Evolutionary conservation across 495 filamentous ascomycete genomes (phyloP).

Genomic region (Hypoxylon lienhwacheense): DNA sequence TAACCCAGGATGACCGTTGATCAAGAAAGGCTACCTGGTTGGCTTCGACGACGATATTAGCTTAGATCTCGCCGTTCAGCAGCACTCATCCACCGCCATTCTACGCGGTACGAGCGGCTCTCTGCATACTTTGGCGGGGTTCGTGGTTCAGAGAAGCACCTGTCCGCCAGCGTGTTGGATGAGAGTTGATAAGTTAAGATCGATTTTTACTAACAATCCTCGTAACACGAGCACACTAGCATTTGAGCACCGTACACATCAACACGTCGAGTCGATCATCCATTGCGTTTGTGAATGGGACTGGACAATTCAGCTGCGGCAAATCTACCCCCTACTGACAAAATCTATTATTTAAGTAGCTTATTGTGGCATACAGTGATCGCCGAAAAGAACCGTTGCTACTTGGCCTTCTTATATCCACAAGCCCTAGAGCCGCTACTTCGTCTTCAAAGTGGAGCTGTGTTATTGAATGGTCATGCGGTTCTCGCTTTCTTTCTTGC

Average conservation of each 20-base stretch:
- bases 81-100: conserved; percentile 33
- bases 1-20: background rate
- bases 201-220: background rate
- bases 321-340: too few species aligned
- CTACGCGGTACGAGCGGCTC: conserved; percentile 33
- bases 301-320: too few species aligned
- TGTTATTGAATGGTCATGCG: background rate
- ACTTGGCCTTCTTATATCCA: too few species aligned
- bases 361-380: too few species aligned
- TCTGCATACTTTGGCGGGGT: conserved; percentile 28
- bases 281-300: background rate
- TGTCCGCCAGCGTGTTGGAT: conserved; percentile 21
- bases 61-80: conserved; percentile 26
- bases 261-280: conserved; percentile 7
- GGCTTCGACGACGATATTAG: conserved; percentile 2
- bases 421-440: too few species aligned
- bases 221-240: conserved; percentile 16
- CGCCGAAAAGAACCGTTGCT: too few species aligned
- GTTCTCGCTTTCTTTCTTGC: background rate
- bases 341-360: too few species aligned
- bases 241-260: conserved; percentile 1
- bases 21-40: background rate
- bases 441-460: background rate
- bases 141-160: conserved; percentile 21
- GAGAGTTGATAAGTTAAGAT: conserved; percentile 6